Conservation (phyloP, 805 yeast species). For the Candida loeiensis region DNA sequence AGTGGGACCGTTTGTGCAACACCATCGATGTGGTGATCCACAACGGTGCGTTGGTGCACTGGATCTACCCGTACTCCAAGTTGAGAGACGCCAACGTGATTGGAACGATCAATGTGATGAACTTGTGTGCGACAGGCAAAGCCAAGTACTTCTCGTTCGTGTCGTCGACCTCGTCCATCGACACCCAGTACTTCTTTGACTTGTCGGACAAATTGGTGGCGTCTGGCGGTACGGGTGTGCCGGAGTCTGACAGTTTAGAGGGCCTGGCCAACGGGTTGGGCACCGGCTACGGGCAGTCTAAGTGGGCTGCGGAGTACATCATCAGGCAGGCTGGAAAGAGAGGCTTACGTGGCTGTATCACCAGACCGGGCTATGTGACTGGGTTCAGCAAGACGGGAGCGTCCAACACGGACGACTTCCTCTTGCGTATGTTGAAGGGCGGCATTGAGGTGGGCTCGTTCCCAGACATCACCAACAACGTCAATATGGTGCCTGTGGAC, state of each 20-base stretch:
- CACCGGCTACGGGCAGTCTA: constrained; percentile 95
- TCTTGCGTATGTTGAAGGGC: constrained; percentile 92
- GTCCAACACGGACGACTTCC: constrained; percentile 94
- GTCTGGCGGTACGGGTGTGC: constrained; percentile 67
- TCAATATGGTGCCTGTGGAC: constrained; percentile 97
- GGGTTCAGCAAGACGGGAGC: constrained; percentile 84
- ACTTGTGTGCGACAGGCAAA: constrained; percentile 72
- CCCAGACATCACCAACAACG: constrained; percentile 83
- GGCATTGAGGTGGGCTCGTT: constrained; percentile 80
- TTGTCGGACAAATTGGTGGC: constrained; percentile 68
- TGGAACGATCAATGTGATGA: constrained; percentile 80
- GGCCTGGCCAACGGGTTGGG: constrained; percentile 83
- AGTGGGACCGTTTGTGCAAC: constrained; percentile 57
- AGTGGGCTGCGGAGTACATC: constrained; percentile 94
- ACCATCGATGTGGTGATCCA: constrained; percentile 81
- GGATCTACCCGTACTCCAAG: constrained; percentile 94
- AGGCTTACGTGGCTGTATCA: constrained; percentile 84
- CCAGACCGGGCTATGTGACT: constrained; percentile 95
- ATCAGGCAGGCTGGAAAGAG: constrained; percentile 82
- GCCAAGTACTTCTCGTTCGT: constrained; percentile 87
- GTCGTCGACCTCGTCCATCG: constrained; percentile 91
- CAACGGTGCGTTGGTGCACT: constrained; percentile 97
- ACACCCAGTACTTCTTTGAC: constrained; percentile 73
- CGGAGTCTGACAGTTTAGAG: constrained; percentile 75
- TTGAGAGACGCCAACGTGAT: constrained; percentile 91